Base-by-base conservation (phyloP, 1,284 basidiomycete species). In the Bondarzewia mesenterica region DNA sequence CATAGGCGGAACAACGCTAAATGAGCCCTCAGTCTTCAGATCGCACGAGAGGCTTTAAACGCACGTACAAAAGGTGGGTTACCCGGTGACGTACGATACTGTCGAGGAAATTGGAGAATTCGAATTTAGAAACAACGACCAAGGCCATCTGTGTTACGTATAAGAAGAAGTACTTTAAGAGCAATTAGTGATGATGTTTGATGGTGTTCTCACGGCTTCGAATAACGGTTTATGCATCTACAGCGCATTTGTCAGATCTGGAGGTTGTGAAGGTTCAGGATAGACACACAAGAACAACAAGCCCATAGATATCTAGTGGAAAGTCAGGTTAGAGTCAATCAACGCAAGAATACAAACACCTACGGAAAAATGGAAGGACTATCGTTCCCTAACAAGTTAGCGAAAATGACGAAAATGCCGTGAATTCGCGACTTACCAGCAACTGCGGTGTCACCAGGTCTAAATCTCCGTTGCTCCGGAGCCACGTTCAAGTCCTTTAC, bases 121-220 rank as follows among this genome's bases (percentile, higher is more conserved):
- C 79, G 62, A 90, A 92, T 58, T 78, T 86, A 2, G 84, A 78
- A 7, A 87, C 64, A 5, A 89, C 72, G 14, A 92, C 85, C n/a
- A 87, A 44, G 0, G 78, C 70, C 44, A 82, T 67, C 79, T 82
- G 22, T 8, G n/a, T 8, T n/a, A n/a, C n/a, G n/a, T n/a, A n/a
- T n/a, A n/a, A n/a, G n/a, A n/a, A n/a, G n/a, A n/a, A n/a, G n/a
- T n/a, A n/a, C n/a, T n/a, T n/a, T n/a, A 12, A 32, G 29, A 32
- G 29, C n/a, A n/a, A 10, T 4, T 4, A 4, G n/a, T n/a, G n/a
- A 32, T n/a, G 35, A 15, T 16, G 3, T 5, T 15, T 15, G 37
- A 7, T 12, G 51, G 44, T 25, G 23, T n/a, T 6, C 69, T 49
- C 61, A 85, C 82, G 40, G 72, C 77, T 36, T 64, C 65, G 56